Conservation (phyloP, 768 basidiomycete species). For the Boletellus ananas region DNA sequence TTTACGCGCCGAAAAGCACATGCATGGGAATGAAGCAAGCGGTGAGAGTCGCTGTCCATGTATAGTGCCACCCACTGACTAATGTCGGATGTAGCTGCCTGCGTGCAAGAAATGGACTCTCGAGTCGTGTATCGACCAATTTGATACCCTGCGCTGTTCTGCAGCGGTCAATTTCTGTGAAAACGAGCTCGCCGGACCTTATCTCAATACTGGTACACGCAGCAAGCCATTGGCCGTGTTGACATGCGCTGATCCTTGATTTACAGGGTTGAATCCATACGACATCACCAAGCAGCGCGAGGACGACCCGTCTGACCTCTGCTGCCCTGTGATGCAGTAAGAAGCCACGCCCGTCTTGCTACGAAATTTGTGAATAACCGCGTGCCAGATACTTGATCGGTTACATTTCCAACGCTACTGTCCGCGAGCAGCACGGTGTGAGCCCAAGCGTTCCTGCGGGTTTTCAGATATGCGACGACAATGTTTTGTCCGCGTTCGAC, state of each 20-base stretch:
- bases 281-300: constrained; percentile 55
- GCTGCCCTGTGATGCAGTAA: constrained; percentile 55
- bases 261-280: constrained; percentile 51
- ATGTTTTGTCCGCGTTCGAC: constrained; percentile 47
- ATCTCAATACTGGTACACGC: constrained; percentile 9
- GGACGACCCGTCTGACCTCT: constrained; percentile 46
- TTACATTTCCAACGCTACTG: constrained; percentile 56
- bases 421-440: constrained; percentile 57
- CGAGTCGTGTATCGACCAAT: background rate
- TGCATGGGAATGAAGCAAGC: constrained; percentile 28
- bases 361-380: background rate
- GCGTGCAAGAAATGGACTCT: background rate
- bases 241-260: background rate
- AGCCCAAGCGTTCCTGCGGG: constrained; percentile 37
- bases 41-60: background rate
- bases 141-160: background rate
- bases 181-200: background rate
- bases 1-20: constrained; percentile 7
- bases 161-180: background rate
- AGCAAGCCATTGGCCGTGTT: background rate
- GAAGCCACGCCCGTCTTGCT: background rate
- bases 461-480: constrained; percentile 35
- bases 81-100: background rate
- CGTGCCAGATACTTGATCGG: constrained; percentile 44
- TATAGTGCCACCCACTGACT: no score